Percentiles rank a stretch among this genome's conserved stretches.
These are phyloP conservation scores for Peronosclerospora sorghi DNA, from an alignment of 352 stramenopile genomes.

Conservation along the genomic window DNA sequence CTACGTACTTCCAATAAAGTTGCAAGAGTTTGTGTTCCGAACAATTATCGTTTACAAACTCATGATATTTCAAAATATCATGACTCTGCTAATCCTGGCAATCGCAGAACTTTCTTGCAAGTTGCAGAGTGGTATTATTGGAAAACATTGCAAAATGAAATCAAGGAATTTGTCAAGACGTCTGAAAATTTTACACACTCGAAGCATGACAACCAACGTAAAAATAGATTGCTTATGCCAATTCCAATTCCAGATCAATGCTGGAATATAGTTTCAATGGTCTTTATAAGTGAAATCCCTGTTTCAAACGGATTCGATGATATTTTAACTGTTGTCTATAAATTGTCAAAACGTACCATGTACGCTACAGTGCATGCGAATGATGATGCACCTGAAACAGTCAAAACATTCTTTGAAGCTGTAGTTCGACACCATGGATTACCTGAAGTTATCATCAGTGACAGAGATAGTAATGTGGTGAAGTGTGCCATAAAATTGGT, in stretches of 20 bases:
- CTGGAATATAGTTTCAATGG: not conserved
- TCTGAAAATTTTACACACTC: not conserved
- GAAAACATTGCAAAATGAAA: not conserved
- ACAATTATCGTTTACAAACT: not conserved
- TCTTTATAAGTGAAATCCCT: not conserved
- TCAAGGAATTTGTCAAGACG: not conserved
- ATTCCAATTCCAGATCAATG: not conserved
- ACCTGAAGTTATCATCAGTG: not conserved
- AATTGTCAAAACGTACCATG: not conserved
- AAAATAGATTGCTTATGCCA: not conserved
- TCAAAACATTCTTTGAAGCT: slow-evolving; percentile 5
- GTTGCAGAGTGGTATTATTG: not conserved
- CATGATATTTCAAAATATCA: not conserved
- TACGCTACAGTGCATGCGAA: not conserved
- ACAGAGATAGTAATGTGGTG: slow-evolving; percentile 4
- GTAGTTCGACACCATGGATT: slow-evolving; percentile 1
- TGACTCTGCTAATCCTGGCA: not conserved
- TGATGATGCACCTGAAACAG: slow-evolving; percentile 10
- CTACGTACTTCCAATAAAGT: not conserved
- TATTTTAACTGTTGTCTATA: not conserved
- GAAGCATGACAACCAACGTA: not conserved
- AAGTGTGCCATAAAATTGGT: too few species aligned
- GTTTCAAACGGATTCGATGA: not conserved
- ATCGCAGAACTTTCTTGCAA: not conserved
- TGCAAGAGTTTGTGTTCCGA: not conserved